Evolutionary conservation across 2,329 filamentous ascomycete species (phyloP), one percentile per base, ranked within the genome.

Genomic region (Aspergillus fijiensis): DNA sequence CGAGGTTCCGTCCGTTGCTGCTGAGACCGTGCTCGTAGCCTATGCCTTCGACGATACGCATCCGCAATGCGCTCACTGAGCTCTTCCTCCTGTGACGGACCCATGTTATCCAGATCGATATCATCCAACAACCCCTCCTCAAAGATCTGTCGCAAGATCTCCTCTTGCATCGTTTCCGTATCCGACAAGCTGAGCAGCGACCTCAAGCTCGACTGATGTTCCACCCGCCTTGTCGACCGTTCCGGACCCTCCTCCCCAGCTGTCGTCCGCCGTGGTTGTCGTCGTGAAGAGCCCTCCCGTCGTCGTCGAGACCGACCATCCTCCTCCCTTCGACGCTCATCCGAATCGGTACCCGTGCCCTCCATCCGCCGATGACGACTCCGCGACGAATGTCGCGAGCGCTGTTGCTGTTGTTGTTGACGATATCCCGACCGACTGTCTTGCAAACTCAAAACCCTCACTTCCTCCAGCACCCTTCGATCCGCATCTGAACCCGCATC

Each of bases 41-140:
- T 72, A 70, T 96, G 91, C 31, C 91, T 84, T 62, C 91, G 84
- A 60, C 91, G 82, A 70, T 96, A 96, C 2, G 92, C 92, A 69
- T 96, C 91, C 2, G 92, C 93, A 67, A 98, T 96, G 60, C 90
- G 87, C 70, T 94, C 90, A 65, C 91, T 96, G 16, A 98, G 86
- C 70, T 96, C 91, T 69, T 97, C 92, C 71, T 97, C 92, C 69
- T 92, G 90, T 52, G 81, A 86, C 16, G 92, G 82, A 63, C 94
- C 92, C 57, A 97, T 87, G 64, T 93, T 93, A 69, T 95, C 90
- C 58, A 97, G 79, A 71, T 97, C 93, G 51, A 97, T 87, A 19
- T 92, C 93, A 69, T 97, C 91, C 35, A 96, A 77, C 21, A 97
- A 78, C 0, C 94, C 92, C 70, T 96, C 92, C 64, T 94, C 89